Evolutionary conservation across 2,329 filamentous ascomycete genomes (phyloP).

Genomic region (Triangularia verruculosa): DNA sequence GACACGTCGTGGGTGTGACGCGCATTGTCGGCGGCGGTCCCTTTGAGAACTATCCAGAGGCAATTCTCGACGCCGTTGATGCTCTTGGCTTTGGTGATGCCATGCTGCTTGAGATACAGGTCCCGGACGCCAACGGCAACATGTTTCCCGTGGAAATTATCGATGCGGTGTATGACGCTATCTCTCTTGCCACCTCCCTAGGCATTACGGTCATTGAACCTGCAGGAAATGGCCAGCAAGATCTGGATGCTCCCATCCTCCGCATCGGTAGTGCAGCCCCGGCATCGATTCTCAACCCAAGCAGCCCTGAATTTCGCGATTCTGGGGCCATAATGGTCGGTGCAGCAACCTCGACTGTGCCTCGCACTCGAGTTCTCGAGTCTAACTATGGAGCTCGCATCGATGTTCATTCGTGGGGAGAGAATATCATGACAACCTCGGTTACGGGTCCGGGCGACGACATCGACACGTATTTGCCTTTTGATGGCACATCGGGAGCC

Average conservation of each 20-base stretch:
- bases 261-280: background rate
- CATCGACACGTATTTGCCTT: background rate
- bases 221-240: slow-evolving; percentile 8
- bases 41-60: slow-evolving; percentile 12
- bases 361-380: background rate
- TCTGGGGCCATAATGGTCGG: slow-evolving; percentile 18
- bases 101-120: slow-evolving; percentile 17
- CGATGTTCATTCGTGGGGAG: slow-evolving; percentile 17
- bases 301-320: slow-evolving; percentile 12
- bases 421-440: slow-evolving; percentile 10
- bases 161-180: slow-evolving; percentile 18
- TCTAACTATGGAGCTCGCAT: slow-evolving; percentile 15
- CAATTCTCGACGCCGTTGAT: slow-evolving; percentile 12
- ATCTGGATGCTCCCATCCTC: background rate
- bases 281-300: background rate
- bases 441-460: background rate
- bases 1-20: slow-evolving; percentile 12
- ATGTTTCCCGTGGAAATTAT: slow-evolving; percentile 11
- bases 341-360: background rate
- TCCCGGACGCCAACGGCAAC: background rate
- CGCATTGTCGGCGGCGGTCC: slow-evolving; percentile 1
- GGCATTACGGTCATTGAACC: slow-evolving; percentile 19
- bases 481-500: slow-evolving; percentile 15
- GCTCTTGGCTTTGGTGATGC: slow-evolving; percentile 13
- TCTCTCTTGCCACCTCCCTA: slow-evolving; percentile 11